Base-by-base conservation (phyloP, 2,329 filamentous ascomycete genomes). In the Epichloe festucae region DNA sequence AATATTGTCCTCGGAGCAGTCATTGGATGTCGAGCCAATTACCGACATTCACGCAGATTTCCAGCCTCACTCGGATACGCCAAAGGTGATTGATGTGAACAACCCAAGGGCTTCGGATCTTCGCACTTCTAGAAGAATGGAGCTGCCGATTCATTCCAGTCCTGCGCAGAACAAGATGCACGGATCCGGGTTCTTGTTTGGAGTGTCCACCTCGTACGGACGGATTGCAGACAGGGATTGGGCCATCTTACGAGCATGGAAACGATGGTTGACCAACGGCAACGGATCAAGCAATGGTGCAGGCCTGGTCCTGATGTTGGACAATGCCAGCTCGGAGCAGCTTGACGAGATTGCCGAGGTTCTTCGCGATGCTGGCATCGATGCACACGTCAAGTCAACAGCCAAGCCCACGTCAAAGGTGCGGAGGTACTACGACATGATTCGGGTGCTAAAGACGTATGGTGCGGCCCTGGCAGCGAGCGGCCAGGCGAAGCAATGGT, bases 241-340 rank as follows among this genome's bases (percentile, higher is more conserved):
- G 51, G 65, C 68, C 10, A 58, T 73, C 42, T 56, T 73, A 5
- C 62, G 62, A 42, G 67, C 70, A 52, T 75, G 72, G 73, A 62
- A 68, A 39, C 64, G 71, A 3, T 75, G 71, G 71, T 64, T 75
- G 51, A 73, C 73, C 0, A 63, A 71, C 44, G 68, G 69, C 3
- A 62, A 62, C 8, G 63, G 65, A 3, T 56, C 58, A 12, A 68
- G 67, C 2, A 74, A 74, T 53, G 73, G 73, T 11, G 72, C 71
- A 3, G 66, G 62, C 5, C 56, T 74, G 12, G 56, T 74, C 15
- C 60, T 75, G 36, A 61, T 67, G 15, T 62, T 76, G 39, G 68
- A 74, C 46, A 64, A 64, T 36, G 69, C 69, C 1, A 60, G 60
- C 5, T 55, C 58, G 12, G 53, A 58, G 2, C 65, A 76, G 50